Evolutionary conservation across 805 yeast species (phyloP).

Genomic region (Scheffersomyces ergatensis): DNA sequence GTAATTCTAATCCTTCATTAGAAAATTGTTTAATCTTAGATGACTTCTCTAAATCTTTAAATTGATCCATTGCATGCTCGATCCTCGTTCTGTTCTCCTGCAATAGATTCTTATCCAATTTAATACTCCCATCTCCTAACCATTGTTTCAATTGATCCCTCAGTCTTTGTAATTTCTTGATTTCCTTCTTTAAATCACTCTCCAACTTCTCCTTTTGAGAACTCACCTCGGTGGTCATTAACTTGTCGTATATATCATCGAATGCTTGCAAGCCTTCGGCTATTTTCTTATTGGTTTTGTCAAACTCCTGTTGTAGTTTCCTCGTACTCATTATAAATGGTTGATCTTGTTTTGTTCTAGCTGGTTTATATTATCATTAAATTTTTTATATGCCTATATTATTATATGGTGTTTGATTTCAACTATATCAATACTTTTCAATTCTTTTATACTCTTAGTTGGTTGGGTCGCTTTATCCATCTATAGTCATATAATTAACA

Average conservation of each 20-base stretch:
- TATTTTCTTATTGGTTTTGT: slow-evolving; percentile 86
- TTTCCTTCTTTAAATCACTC: slow-evolving; percentile 88
- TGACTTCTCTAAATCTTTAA: slow-evolving; percentile 89
- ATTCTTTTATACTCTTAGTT: background rate
- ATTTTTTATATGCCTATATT: background rate
- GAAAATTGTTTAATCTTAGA: slow-evolving; percentile 93
- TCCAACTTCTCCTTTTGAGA: slow-evolving; percentile 94
- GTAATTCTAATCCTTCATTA: slow-evolving; percentile 83
- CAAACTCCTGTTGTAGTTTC: slow-evolving; percentile 70
- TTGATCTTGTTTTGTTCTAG: too few species aligned
- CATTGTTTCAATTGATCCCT: slow-evolving; percentile 95
- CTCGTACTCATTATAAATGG: slow-evolving; percentile 36
- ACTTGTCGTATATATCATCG: slow-evolving; percentile 82
- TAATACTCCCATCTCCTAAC: slow-evolving; percentile 87
- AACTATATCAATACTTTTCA: background rate
- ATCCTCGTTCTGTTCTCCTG: slow-evolving; percentile 64
- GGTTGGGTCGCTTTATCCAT: too few species aligned
- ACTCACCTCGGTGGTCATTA: slow-evolving; percentile 74
- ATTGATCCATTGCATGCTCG: slow-evolving; percentile 94
- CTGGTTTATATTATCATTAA: too few species aligned
- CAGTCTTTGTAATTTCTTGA: slow-evolving; percentile 87
- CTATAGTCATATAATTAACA: too few species aligned
- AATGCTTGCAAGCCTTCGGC: slow-evolving; percentile 86
- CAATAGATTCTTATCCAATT: slow-evolving; percentile 52
- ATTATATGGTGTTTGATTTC: background rate